Base-by-base conservation (phyloP, 2,329 filamentous ascomycete genomes). In the Neoascochyta sp. region DNA sequence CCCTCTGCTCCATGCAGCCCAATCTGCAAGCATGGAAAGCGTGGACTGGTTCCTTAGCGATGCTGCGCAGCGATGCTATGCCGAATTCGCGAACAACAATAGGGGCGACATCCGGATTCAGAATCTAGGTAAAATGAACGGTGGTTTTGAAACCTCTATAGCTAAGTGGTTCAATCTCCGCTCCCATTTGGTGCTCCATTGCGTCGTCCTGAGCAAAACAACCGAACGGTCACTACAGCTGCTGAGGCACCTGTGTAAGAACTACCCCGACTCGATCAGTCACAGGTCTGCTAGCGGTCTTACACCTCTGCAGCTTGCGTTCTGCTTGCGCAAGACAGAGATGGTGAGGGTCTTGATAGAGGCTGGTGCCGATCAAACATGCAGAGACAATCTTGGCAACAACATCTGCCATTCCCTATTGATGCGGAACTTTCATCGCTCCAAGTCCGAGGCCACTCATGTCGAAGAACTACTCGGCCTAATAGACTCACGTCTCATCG, bases 1-100 rank as follows among this genome's bases (percentile, higher is more conserved):
- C 3, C 83, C 81, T 3, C 62, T 85, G 7, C 68, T 85, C 1
- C 63, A 72, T 38, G 78, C 80, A 24, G 79, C 76, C 9, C 47
- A 64, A 7, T 46, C 48, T 2, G 77, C 78, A 3, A 81, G 69
- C 12, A 55, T 90, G n/a, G 75, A 81, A 21, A 73, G 74, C 11
- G 76, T 86, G 0, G 80, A 92, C 51, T 93, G 84, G 77, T 86
- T 90, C 56, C 61, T 87, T 32, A 80, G 82, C 34, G 82, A 86
- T 39, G 74, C 76, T 1, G 84, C 86, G 0, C 63, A 76, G 44
- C 71, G 78, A 16, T 69, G 76, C 31, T 92, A 92, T 50, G 61
- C 71, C 15, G 76, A 86, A 24, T 92, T 88, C 52, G 71, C 79
- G 0, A 74, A 78, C 42, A 58, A 67, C 1, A 74, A 83, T 32